A percentile compares a stretch with the other conserved stretches of the same genome.
These are phyloP conservation scores for Cordyceps cateniannulata DNA, from an alignment of 2,329 filamentous ascomycete species.

Conservation along the genomic window DNA sequence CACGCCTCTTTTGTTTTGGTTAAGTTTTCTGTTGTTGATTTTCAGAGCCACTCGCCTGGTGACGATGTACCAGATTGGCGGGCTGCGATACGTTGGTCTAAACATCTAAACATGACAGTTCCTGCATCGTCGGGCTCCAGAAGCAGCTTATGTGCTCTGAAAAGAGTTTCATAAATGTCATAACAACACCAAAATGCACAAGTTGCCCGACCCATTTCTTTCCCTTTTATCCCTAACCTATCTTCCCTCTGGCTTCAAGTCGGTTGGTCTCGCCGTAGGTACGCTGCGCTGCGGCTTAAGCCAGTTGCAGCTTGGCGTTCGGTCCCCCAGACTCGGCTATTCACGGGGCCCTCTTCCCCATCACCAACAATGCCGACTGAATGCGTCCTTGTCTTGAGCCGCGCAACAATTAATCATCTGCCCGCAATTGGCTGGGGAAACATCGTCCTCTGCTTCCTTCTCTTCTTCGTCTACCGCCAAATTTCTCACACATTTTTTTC, in stretches of 20 bases:
- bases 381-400: constrained; percentile 21
- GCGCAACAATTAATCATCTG: constrained; percentile 8
- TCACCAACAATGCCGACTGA: constrained; percentile 29
- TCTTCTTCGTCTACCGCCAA: background rate
- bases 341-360: constrained; percentile 25
- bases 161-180: too few relatives aligned
- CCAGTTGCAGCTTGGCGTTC: background rate
- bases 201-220: background rate
- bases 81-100: too few relatives aligned
- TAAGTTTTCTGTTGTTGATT: too few relatives aligned
- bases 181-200: too few relatives aligned
- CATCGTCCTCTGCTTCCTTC: background rate
- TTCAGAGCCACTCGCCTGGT: too few relatives aligned
- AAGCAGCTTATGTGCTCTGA: too few relatives aligned
- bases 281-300: background rate
- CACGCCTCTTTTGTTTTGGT: too few relatives aligned
- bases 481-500: background rate
- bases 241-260: background rate
- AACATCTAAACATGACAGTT: too few relatives aligned
- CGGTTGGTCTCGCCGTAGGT: background rate
- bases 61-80: too few relatives aligned
- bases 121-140: too few relatives aligned
- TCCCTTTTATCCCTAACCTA: background rate
- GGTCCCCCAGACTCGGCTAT: constrained; percentile 33
- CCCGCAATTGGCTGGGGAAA: constrained; percentile 3